Conservation (phyloP, 148 eudicot genomes). For the Diospyros lotus region DNA sequence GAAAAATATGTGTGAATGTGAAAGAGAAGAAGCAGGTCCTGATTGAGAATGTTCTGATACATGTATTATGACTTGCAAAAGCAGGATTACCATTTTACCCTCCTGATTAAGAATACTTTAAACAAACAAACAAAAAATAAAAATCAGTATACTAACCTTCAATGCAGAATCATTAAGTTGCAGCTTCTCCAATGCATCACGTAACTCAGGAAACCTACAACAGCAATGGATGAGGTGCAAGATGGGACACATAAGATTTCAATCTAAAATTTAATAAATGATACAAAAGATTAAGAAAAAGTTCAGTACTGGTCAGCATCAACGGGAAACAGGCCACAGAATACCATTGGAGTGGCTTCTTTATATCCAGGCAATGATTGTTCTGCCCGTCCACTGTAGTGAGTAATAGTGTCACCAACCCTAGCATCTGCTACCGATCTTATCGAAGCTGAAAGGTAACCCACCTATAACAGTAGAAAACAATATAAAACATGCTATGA, state of each 20-base stretch:
- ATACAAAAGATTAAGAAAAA: background rate
- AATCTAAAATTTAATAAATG: background rate
- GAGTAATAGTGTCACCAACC: constrained; percentile 97
- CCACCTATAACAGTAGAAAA: constrained; percentile 53
- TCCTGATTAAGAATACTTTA: background rate
- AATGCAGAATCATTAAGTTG: constrained; percentile 97
- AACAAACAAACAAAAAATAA: too few relatives aligned
- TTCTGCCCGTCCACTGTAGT: constrained; percentile 64
- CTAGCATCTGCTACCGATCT: constrained; percentile 99
- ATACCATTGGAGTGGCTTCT: constrained; percentile 95
- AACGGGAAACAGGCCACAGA: constrained; percentile 96
- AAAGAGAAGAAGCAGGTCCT: background rate
- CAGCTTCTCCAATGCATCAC: constrained; percentile 95
- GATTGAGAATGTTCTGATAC: background rate
- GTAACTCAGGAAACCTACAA: constrained; percentile 81
- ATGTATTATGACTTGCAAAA: background rate
- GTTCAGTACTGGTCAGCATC: constrained; percentile 87
- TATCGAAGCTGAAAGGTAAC: constrained; percentile 93
- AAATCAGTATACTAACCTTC: constrained; percentile 41
- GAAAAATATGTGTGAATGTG: background rate
- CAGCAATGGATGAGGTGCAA: constrained; percentile 2
- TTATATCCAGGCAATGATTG: constrained; percentile 84
- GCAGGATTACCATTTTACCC: constrained; percentile 7
- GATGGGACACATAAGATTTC: background rate
- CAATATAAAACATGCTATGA: background rate